phyloP scores from a whole-genome alignment of 768 basidiomycete species.

The Trametes meyenii region DNA sequence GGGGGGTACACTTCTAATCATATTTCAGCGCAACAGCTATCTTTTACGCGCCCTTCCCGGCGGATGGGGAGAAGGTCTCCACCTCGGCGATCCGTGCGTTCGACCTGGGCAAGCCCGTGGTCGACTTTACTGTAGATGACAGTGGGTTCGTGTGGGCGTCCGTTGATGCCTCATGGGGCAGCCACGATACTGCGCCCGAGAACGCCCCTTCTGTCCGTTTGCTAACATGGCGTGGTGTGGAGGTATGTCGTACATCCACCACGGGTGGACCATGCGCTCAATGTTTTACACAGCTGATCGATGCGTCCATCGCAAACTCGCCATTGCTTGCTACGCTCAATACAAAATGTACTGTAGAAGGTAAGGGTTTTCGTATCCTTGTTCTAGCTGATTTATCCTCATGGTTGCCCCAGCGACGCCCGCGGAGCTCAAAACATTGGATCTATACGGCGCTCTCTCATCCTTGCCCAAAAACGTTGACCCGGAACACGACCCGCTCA shows the following conservation, averaged over 20 bases:
- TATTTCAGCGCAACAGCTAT: conserved; percentile 63
- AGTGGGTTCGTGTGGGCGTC: conserved; percentile 48
- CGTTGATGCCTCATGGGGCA: conserved; percentile 50
- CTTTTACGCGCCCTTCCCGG: conserved; percentile 48
- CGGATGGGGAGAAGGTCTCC: conserved; percentile 5
- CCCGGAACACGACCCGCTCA: conserved; percentile 46
- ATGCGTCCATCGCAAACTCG: conserved; percentile 29
- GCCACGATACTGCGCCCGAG: not conserved
- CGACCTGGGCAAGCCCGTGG: conserved; percentile 59
- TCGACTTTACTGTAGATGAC: conserved; percentile 53
- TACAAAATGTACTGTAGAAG: conserved; percentile 45
- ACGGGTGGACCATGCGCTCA: too few relatives aligned
- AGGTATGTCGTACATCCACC: conserved; percentile 36
- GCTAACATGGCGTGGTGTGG: conserved; percentile 39
- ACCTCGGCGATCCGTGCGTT: conserved; percentile 33
- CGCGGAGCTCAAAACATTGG: conserved; percentile 53
- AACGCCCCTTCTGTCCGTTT: conserved; percentile 18
- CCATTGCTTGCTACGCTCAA: conserved; percentile 50
- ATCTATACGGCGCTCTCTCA: conserved; percentile 60
- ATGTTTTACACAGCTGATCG: conserved; percentile 38
- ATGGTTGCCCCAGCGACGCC: conserved; percentile 42
- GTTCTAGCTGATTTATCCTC: not conserved
- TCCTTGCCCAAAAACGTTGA: conserved; percentile 64
- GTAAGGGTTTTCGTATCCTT: conserved; percentile 35
- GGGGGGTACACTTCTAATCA: not conserved